phyloP scores from a whole-genome alignment of 768 basidiomycete species.

The Boletus rubropictus region DNA sequence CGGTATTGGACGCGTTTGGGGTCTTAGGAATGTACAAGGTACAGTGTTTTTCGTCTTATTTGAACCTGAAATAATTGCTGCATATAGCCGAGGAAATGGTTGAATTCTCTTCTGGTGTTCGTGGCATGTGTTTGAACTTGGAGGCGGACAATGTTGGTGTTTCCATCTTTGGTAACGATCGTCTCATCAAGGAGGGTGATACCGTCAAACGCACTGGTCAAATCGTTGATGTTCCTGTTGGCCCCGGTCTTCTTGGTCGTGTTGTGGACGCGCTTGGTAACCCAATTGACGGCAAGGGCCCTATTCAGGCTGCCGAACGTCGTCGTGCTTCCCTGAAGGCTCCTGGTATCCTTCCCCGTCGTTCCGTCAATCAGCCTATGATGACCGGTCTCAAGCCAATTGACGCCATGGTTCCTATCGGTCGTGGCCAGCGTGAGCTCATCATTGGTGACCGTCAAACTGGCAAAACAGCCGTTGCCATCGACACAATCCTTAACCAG shows the following conservation, averaged over 20 bases:
- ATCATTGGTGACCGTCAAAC: constrained; percentile 99
- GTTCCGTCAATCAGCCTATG: constrained; percentile 99
- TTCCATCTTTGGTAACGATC: constrained; percentile 97
- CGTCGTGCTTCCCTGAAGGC: constrained; percentile 98
- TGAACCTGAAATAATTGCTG: constrained; percentile 1
- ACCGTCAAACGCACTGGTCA: constrained; percentile 99
- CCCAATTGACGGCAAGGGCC: constrained; percentile 99
- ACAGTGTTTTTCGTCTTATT: constrained; percentile 14
- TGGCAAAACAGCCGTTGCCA: constrained; percentile 98
- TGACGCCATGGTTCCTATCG: constrained; percentile 99
- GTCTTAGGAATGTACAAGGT: constrained; percentile 98
- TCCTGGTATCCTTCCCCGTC: constrained; percentile 97
- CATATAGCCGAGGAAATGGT: constrained; percentile 97
- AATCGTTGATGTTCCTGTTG: constrained; percentile 99
- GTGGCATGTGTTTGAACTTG: constrained; percentile 99
- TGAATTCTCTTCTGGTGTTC: constrained; percentile 99
- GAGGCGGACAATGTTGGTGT: constrained; percentile 99
- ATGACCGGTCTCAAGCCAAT: constrained; percentile 99
- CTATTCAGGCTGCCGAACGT: constrained; percentile 88
- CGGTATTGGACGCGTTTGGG: constrained; percentile 99
- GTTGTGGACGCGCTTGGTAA: constrained; percentile 99
- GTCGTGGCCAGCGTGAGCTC: constrained; percentile 99
- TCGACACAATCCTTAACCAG: constrained; percentile 99
- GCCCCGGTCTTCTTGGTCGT: constrained; percentile 94
- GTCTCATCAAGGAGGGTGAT: constrained; percentile 99